phyloP scores from a whole-genome alignment of 2,329 filamentous ascomycete genomes.

The Magnaporthiopsis poae region DNA sequence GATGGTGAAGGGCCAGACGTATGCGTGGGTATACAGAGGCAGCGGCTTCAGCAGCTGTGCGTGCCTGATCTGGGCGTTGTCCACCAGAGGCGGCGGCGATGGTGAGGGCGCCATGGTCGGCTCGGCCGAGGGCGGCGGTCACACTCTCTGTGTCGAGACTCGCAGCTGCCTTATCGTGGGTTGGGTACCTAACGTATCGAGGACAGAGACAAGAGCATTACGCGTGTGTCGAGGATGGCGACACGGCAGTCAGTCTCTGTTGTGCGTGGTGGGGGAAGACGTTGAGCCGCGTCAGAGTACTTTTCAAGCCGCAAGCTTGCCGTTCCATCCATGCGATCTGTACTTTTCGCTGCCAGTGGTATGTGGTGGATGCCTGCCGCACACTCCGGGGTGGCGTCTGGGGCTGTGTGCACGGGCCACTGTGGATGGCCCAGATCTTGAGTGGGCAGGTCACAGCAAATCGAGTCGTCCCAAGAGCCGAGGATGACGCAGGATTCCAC shows the following conservation, averaged over 20 bases:
- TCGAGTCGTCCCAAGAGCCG: too few species aligned
- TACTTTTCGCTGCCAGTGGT: neutral
- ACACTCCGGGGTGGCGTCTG: neutral
- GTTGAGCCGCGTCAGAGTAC: neutral
- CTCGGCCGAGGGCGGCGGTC: slow-evolving; percentile 1
- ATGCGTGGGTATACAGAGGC: slow-evolving; percentile 69
- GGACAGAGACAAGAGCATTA: neutral
- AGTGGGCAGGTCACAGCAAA: neutral
- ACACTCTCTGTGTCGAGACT: neutral
- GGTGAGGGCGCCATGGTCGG: slow-evolving; percentile 13
- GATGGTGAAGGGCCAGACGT: slow-evolving; percentile 85
- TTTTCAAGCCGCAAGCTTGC: neutral
- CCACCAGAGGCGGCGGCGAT: slow-evolving; percentile 70
- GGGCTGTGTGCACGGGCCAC: neutral
- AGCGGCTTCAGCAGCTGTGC: slow-evolving; percentile 83
- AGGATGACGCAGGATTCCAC: neutral
- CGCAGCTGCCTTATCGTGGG: neutral
- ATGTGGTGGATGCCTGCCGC: neutral
- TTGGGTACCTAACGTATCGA: neutral
- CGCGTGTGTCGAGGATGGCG: neutral
- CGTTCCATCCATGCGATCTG: neutral
- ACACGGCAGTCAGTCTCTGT: neutral
- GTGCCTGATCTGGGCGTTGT: slow-evolving; percentile 79
- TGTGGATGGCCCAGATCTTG: neutral
- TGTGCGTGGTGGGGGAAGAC: neutral